Evolutionary conservation across 2,329 filamentous ascomycete genomes (phyloP).

Genomic region (Hortaea sp.): DNA sequence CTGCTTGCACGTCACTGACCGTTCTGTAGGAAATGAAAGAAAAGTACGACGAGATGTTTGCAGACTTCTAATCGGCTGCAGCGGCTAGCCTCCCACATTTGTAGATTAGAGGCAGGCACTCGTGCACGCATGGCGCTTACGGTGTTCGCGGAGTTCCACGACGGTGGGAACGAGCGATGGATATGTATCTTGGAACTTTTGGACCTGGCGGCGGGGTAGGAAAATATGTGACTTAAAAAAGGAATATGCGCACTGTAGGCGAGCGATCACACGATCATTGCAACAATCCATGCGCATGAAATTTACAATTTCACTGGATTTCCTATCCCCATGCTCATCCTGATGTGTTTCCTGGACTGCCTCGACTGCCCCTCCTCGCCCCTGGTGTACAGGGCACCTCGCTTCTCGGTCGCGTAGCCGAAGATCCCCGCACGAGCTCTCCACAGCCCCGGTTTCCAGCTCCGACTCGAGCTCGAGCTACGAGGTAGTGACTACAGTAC

Average conservation of each 20-base stretch:
- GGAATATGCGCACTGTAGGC: too few species aligned
- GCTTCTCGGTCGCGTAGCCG: neutral
- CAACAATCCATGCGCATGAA: too few species aligned
- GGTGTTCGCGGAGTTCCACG: neutral
- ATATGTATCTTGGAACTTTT: too few species aligned
- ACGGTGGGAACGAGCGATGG: too few species aligned
- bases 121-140: neutral
- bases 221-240: too few species aligned
- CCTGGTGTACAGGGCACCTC: neutral
- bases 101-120: neutral
- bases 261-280: too few species aligned
- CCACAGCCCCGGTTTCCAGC: neutral
- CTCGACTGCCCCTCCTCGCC: neutral
- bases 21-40: constrained; percentile 45
- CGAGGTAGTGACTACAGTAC: too few species aligned
- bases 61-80: constrained; percentile 51
- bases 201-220: too few species aligned
- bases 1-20: neutral
- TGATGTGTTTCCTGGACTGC: neutral
- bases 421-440: constrained; percentile 1
- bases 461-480: neutral
- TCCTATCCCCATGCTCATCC: neutral
- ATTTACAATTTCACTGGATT: neutral
- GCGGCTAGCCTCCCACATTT: neutral
- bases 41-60: constrained; percentile 62